These are phyloP conservation scores for Rhizophora apiculata DNA, from an alignment of 345 rosid genomes.

Conservation along the genomic window DNA sequence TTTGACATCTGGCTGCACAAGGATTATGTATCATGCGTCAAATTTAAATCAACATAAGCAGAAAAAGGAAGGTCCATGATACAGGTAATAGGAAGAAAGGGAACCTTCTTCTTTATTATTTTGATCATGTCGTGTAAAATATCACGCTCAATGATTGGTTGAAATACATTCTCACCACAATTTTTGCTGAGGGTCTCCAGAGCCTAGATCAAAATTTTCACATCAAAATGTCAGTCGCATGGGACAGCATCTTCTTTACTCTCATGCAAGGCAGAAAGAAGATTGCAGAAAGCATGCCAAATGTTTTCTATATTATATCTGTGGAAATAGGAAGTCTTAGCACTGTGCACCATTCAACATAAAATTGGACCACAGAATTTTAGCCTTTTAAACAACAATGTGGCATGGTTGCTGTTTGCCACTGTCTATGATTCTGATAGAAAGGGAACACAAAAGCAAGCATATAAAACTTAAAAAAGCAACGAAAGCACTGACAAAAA, in stretches of 20 bases:
- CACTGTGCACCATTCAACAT: too few species aligned
- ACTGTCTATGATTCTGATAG: background rate
- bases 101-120: constrained; percentile 92
- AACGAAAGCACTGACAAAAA: constrained; percentile 56
- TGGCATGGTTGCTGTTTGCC: background rate
- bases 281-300: too few species aligned
- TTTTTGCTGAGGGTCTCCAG: constrained; percentile 95
- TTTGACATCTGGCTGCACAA: constrained; percentile 81
- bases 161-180: constrained; percentile 81
- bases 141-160: constrained; percentile 86
- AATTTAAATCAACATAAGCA: background rate
- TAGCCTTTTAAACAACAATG: background rate
- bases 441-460: constrained; percentile 9
- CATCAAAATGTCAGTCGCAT: background rate
- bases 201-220: constrained; percentile 44
- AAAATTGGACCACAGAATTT: background rate
- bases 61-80: background rate
- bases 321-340: too few species aligned
- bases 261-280: background rate
- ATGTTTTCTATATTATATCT: too few species aligned
- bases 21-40: background rate
- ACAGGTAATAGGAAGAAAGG: constrained; percentile 13
- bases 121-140: constrained; percentile 94
- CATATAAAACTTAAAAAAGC: background rate
- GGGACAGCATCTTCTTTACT: constrained; percentile 2